These are phyloP conservation scores for Russula virescens DNA, from an alignment of 768 basidiomycete species.

Conservation along the genomic window DNA sequence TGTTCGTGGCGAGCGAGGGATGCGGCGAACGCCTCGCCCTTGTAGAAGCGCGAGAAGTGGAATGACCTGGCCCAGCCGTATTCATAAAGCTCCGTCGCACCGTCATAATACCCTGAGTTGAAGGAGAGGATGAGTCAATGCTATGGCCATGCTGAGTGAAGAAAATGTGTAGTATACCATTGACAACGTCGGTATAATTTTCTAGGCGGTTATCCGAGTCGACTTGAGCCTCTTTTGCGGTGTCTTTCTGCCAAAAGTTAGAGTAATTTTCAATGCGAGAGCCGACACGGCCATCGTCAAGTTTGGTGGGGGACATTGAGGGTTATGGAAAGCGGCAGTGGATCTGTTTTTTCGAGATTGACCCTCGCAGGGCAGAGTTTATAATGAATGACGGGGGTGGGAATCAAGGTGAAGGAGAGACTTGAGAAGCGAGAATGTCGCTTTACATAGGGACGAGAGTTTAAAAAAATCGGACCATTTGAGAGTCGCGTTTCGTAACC, in stretches of 20 bases:
- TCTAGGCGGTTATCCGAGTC: slow-evolving; percentile 70
- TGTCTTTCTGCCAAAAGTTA: slow-evolving; percentile 87
- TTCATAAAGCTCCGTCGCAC: slow-evolving; percentile 92
- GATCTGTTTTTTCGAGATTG: no score
- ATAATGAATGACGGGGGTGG: slow-evolving; percentile 2
- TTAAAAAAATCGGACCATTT: slow-evolving; percentile 19
- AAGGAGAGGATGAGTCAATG: not conserved
- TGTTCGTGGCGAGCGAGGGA: slow-evolving; percentile 94
- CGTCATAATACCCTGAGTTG: slow-evolving; percentile 85
- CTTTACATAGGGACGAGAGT: no score
- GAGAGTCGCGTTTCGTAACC: not conserved
- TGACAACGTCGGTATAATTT: slow-evolving; percentile 89
- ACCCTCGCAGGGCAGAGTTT: not conserved
- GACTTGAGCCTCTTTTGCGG: slow-evolving; percentile 54
- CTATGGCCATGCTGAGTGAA: not conserved
- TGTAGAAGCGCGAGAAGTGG: slow-evolving; percentile 97
- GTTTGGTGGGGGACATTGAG: slow-evolving; percentile 21
- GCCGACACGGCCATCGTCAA: slow-evolving; percentile 35
- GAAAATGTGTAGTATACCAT: slow-evolving; percentile 59
- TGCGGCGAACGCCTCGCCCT: slow-evolving; percentile 72
- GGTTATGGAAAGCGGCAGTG: not conserved
- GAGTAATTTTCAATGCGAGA: slow-evolving; percentile 80
- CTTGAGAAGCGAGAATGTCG: no score
- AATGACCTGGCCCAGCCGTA: slow-evolving; percentile 89
- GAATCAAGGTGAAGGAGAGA: not conserved